Conservation (phyloP, 768 basidiomycete genomes). For the Lentinus tigrinus region DNA sequence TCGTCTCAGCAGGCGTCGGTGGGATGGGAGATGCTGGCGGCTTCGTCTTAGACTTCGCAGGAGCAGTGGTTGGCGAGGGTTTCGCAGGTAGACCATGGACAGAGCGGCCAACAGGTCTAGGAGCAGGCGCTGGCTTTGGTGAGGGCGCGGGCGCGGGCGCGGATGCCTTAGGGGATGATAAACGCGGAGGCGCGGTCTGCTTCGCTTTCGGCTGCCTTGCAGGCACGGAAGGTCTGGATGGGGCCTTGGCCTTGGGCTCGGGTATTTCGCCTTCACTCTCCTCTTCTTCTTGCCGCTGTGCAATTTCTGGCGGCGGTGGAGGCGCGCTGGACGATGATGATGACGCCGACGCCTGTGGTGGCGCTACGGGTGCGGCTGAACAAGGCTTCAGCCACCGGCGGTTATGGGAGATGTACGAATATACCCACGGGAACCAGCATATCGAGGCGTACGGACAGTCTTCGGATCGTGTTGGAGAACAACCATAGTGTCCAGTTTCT, state of each 20-base stretch:
- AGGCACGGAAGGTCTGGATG: not conserved
- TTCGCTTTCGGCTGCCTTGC: conserved; percentile 1
- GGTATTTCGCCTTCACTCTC: conserved; percentile 28
- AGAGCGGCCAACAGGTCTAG: not conserved
- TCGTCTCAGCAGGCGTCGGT: not conserved
- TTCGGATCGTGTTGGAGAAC: conserved; percentile 54
- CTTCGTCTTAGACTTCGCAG: not conserved
- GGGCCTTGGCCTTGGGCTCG: conserved; percentile 12
- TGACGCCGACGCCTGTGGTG: conserved; percentile 12
- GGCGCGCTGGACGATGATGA: not conserved
- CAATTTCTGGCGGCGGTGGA: not conserved
- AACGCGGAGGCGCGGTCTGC: not conserved
- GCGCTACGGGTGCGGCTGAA: conserved; percentile 15
- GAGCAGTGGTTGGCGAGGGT: not conserved
- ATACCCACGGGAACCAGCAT: conserved; percentile 28
- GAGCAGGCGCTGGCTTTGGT: not conserved
- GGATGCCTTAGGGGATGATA: not conserved
- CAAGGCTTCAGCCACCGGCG: not conserved
- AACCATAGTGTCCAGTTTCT: conserved; percentile 71
- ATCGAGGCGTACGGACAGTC: conserved; percentile 28
- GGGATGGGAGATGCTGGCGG: not conserved
- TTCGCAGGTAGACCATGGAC: not conserved
- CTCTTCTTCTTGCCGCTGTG: conserved; percentile 21
- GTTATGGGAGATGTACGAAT: conserved; percentile 19
- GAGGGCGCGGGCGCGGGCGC: not conserved